Conservation (phyloP, 1,284 basidiomycete genomes). For the Puccinia triticina region DNA sequence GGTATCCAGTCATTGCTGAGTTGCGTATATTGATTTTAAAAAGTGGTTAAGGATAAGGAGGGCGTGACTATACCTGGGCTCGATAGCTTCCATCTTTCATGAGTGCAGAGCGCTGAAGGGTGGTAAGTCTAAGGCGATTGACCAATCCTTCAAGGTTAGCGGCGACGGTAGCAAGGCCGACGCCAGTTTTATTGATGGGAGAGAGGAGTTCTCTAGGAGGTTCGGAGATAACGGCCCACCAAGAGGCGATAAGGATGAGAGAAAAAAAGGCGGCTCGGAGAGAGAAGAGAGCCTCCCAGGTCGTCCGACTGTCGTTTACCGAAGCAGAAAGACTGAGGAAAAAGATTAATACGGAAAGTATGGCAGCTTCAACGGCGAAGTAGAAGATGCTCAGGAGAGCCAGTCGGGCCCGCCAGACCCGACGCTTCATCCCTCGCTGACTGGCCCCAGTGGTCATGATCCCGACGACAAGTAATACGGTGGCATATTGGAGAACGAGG, state of each 20-base stretch:
- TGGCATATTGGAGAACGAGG: not conserved
- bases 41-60: not conserved
- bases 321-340: not conserved
- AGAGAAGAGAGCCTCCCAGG: slow-evolving; percentile 1
- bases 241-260: not conserved
- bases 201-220: not conserved
- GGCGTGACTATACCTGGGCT: not conserved
- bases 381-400: not conserved
- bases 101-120: slow-evolving; percentile 36
- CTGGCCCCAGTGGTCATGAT: slow-evolving; percentile 27
- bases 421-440: slow-evolving; percentile 1
- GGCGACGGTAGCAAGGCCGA: slow-evolving; percentile 16
- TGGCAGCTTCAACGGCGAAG: slow-evolving; percentile 2
- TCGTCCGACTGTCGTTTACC: slow-evolving; percentile 4
- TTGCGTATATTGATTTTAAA: not conserved
- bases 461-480: slow-evolving; percentile 8
- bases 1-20: not conserved
- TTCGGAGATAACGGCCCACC: slow-evolving; percentile 46
- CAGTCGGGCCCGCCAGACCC: slow-evolving; percentile 21
- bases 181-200: slow-evolving; percentile 12
- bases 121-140: slow-evolving; percentile 39
- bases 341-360: not conserved
- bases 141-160: slow-evolving; percentile 27
- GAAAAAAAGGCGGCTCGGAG: slow-evolving; percentile 13
- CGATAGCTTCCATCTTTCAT: slow-evolving; percentile 38